Conservation (phyloP, 2,329 filamentous ascomycete species). For the Acephala macrosclerotiorum region DNA sequence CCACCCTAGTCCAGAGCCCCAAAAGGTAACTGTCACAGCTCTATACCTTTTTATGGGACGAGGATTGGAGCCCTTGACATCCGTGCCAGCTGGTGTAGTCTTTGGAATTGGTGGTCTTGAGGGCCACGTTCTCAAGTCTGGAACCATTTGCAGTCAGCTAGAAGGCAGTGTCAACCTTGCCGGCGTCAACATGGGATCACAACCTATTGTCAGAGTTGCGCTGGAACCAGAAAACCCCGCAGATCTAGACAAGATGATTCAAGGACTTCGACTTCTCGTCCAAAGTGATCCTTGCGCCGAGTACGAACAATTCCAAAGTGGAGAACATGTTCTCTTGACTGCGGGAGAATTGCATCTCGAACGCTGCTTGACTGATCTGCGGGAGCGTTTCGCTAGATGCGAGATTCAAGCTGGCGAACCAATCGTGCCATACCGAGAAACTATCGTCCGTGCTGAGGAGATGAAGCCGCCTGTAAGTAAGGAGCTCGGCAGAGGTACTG, state of each 20-base stretch:
- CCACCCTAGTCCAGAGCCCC: constrained; percentile 73
- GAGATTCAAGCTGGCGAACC: constrained; percentile 94
- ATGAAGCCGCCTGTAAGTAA: constrained; percentile 91
- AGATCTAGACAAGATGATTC: constrained; percentile 94
- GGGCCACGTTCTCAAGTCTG: constrained; percentile 93
- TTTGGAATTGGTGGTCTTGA: constrained; percentile 95
- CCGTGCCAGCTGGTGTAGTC: constrained; percentile 91
- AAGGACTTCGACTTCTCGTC: constrained; percentile 83
- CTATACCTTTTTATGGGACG: constrained; percentile 97
- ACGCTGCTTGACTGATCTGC: constrained; percentile 89
- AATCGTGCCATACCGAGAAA: constrained; percentile 95
- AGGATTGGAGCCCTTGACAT: constrained; percentile 80
- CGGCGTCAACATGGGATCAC: constrained; percentile 79
- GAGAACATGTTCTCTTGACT: constrained; percentile 93
- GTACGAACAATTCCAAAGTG: constrained; percentile 91
- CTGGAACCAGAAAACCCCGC: constrained; percentile 91
- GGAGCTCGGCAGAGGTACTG: constrained; percentile 83
- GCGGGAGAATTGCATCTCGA: constrained; percentile 95
- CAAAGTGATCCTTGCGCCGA: constrained; percentile 96
- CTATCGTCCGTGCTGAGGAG: constrained; percentile 85
- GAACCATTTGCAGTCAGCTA: constrained; percentile 87
- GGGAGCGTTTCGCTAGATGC: constrained; percentile 91
- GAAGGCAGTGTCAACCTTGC: constrained; percentile 91
- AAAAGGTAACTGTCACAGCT: constrained; percentile 84
- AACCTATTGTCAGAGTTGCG: constrained; percentile 94